These are phyloP conservation scores for Venturia nashicola DNA, from an alignment of 2,329 filamentous ascomycete genomes.

Conservation along the genomic window DNA sequence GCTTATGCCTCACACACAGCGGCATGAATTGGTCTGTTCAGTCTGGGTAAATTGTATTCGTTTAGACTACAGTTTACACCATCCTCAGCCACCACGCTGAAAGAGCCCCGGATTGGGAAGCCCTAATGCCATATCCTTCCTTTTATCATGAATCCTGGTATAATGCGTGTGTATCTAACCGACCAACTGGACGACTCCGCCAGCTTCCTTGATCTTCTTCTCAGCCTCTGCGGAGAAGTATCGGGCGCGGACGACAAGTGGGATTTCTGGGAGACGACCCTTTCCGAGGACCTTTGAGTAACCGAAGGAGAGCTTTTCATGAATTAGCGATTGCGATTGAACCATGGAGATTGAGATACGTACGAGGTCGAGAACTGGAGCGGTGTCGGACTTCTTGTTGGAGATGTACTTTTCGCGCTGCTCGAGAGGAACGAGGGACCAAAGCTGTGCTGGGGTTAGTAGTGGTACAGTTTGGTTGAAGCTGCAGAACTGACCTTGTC, in stretches of 20 bases:
- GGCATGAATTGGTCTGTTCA: slow-evolving; percentile 31
- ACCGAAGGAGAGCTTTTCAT: slow-evolving; percentile 44
- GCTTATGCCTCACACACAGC: background rate
- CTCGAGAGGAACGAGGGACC: slow-evolving; percentile 87
- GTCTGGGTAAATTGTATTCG: slow-evolving; percentile 27
- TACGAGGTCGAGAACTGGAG: slow-evolving; percentile 86
- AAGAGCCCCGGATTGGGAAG: slow-evolving; percentile 17
- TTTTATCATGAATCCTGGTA: slow-evolving; percentile 6
- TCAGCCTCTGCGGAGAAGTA: slow-evolving; percentile 95
- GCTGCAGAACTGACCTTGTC: slow-evolving; percentile 60
- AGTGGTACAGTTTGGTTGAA: background rate
- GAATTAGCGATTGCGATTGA: background rate
- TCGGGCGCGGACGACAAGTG: slow-evolving; percentile 85
- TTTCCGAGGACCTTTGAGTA: slow-evolving; percentile 99
- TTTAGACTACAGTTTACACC: slow-evolving; percentile 23
- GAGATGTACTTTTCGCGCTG: slow-evolving; percentile 84
- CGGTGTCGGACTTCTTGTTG: slow-evolving; percentile 73
- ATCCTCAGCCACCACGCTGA: slow-evolving; percentile 42
- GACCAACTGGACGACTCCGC: slow-evolving; percentile 90
- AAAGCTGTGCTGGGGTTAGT: slow-evolving; percentile 50
- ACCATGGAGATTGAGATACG: background rate
- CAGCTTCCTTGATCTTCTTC: slow-evolving; percentile 97
- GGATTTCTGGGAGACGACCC: slow-evolving; percentile 86
- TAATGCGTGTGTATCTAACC: slow-evolving; percentile 46
- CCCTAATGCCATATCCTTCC: slow-evolving; percentile 4